Evolutionary conservation across 2,329 filamentous ascomycete genomes (phyloP).

Genomic region (Phaeosphaeria sp.): DNA sequence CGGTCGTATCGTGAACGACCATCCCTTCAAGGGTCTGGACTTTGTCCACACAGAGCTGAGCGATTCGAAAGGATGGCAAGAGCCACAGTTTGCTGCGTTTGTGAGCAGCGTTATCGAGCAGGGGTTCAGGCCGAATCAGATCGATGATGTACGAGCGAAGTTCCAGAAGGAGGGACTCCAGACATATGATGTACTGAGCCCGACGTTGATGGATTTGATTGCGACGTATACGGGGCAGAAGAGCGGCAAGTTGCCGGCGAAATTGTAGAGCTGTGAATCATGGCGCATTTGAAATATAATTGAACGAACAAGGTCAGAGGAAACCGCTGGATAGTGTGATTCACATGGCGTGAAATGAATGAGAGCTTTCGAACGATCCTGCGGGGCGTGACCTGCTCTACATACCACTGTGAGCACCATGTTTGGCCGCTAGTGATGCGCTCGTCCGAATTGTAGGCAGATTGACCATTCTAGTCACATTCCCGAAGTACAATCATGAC

Average conservation of each 20-base stretch:
- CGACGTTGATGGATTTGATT: slow-evolving; percentile 65
- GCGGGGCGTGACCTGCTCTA: neutral
- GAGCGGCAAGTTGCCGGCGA: slow-evolving; percentile 37
- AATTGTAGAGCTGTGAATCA: slow-evolving; percentile 19
- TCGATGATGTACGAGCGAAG: slow-evolving; percentile 62
- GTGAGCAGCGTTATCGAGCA: slow-evolving; percentile 74
- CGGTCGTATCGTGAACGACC: slow-evolving; percentile 69
- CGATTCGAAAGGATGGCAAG: slow-evolving; percentile 70
- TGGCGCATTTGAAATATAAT: neutral
- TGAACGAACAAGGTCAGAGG: neutral
- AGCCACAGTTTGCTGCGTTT: slow-evolving; percentile 73
- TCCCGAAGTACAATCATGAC: neutral
- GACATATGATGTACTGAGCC: slow-evolving; percentile 69
- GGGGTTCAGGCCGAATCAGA: slow-evolving; percentile 64
- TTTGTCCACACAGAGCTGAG: slow-evolving; percentile 72
- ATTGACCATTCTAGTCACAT: neutral
- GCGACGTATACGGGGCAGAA: slow-evolving; percentile 62
- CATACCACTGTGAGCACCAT: neutral
- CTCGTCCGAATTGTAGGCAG: neutral
- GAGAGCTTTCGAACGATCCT: neutral
- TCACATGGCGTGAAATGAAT: neutral
- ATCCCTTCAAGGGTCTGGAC: slow-evolving; percentile 72
- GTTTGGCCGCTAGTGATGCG: neutral
- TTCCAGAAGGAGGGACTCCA: slow-evolving; percentile 64
- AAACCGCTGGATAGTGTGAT: neutral